phyloP scores from a whole-genome alignment of 805 yeast genomes.

The Wickerhamiella bombiphila region DNA sequence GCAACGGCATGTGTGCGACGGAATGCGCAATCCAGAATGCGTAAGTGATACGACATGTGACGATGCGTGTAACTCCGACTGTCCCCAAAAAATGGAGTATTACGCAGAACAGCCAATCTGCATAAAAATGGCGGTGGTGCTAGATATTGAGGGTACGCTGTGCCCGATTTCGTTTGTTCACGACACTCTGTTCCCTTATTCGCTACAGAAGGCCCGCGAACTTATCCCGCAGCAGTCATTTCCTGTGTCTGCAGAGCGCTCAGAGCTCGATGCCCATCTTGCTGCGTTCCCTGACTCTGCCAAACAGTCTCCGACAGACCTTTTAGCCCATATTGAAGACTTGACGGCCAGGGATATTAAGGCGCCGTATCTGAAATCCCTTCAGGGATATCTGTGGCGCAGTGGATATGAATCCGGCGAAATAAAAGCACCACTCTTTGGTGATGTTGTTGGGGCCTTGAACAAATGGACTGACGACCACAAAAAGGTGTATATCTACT shows the following conservation, averaged over 20 bases:
- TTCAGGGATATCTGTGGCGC: slow-evolving; percentile 79
- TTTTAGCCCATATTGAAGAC: slow-evolving; percentile 36
- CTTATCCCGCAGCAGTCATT: slow-evolving; percentile 15
- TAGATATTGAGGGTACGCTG: slow-evolving; percentile 86
- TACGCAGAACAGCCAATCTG: no score
- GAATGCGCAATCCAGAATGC: no score
- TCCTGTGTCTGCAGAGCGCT: slow-evolving; percentile 17
- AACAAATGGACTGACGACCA: slow-evolving; percentile 25
- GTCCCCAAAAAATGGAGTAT: no score
- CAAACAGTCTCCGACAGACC: slow-evolving; percentile 19
- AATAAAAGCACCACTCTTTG: slow-evolving; percentile 60
- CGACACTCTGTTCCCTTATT: slow-evolving; percentile 58
- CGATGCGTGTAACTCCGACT: no score
- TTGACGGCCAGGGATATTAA: slow-evolving; percentile 58
- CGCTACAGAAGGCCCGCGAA: slow-evolving; percentile 27
- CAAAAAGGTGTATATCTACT: slow-evolving; percentile 50
- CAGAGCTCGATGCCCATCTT: slow-evolving; percentile 23
- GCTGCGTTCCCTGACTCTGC: slow-evolving; percentile 32
- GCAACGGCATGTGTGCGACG: no score
- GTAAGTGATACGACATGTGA: no score
- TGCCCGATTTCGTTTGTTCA: slow-evolving; percentile 86
- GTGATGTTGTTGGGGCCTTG: slow-evolving; percentile 53
- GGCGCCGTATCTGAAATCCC: slow-evolving; percentile 56
- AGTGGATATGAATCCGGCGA: slow-evolving; percentile 65
- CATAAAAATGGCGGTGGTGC: slow-evolving; percentile 34